Conservation (phyloP, 73 alveolate species). For the Diophrys sp. region DNA sequence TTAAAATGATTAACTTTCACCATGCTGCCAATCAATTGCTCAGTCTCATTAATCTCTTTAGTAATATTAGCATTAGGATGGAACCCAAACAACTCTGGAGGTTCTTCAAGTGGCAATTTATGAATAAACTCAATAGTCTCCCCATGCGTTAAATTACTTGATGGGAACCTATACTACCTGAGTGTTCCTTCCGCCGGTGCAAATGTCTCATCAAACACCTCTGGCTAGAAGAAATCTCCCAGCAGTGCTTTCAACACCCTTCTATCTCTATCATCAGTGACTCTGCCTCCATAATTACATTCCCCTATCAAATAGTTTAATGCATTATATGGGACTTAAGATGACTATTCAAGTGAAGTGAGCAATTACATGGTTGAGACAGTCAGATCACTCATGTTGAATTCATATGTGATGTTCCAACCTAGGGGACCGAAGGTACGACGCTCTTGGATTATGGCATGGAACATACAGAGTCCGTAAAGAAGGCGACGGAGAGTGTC, state of each 20-base stretch:
- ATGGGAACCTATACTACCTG: conserved; percentile 74
- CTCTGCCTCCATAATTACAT: conserved; percentile 99
- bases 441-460: conserved; percentile 71
- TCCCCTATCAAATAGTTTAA: conserved; percentile 97
- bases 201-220: conserved; percentile 58
- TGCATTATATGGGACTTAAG: conserved; percentile 95
- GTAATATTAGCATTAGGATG: conserved; percentile 99
- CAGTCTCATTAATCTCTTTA: conserved; percentile 94
- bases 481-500: conserved; percentile 67
- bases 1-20: conserved; percentile 92
- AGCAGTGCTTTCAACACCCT: conserved; percentile 91
- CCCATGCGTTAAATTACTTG: conserved; percentile 48
- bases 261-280: conserved; percentile 98
- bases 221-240: conserved; percentile 80
- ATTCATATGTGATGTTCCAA: conserved; percentile 92
- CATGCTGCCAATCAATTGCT: conserved; percentile 20
- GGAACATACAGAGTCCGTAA: conserved; percentile 79
- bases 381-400: conserved; percentile 85
- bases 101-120: conserved; percentile 90
- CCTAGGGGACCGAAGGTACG: conserved; percentile 89
- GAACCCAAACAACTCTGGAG: conserved; percentile 98
- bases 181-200: conserved; percentile 45
- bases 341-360: conserved; percentile 86
- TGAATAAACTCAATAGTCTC: conserved; percentile 86
- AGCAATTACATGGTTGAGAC: conserved; percentile 92